Percentiles rank a stretch among this genome's conserved stretches.
Evolutionary conservation across 306 rosid species (phyloP).

Genomic region (Quercus engelmannii): DNA sequence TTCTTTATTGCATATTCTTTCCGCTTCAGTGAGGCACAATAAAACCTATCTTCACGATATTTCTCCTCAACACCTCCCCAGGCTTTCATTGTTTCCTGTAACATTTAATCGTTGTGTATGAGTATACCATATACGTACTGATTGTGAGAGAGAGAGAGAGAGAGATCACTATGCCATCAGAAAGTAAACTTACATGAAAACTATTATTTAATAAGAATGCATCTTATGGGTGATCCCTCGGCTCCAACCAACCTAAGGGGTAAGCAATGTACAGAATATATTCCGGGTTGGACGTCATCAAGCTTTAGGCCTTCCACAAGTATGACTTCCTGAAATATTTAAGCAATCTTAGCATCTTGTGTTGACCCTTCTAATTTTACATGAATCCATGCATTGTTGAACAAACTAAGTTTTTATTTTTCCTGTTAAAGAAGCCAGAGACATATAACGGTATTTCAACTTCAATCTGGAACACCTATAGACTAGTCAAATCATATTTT

Average conservation of each 20-base stretch:
- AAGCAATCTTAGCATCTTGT: conserved; percentile 17
- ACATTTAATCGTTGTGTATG: neutral
- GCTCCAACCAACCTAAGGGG: conserved; percentile 87
- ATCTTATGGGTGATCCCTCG: conserved; percentile 86
- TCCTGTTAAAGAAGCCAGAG: neutral
- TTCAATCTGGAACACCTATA: neutral
- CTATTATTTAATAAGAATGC: conserved; percentile 66
- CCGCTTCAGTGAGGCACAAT: neutral
- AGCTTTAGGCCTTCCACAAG: conserved; percentile 86
- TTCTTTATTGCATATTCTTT: neutral
- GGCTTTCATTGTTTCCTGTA: conserved; percentile 5
- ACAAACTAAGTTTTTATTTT: neutral
- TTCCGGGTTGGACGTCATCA: conserved; percentile 65
- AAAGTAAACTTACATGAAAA: neutral
- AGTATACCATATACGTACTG: no score
- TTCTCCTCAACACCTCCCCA: neutral
- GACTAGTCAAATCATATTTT: neutral
- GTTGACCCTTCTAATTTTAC: conserved; percentile 10
- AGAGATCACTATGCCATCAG: no score
- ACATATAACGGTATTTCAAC: neutral
- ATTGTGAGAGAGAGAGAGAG: no score
- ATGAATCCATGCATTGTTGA: neutral
- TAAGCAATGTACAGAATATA: conserved; percentile 75
- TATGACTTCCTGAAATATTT: conserved; percentile 64
- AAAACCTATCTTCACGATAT: neutral